Percentiles rank a stretch among this genome's conserved stretches.
phyloP scores from a whole-genome alignment of 257 asterid genomes.

The Craterostigma plantagineum region DNA sequence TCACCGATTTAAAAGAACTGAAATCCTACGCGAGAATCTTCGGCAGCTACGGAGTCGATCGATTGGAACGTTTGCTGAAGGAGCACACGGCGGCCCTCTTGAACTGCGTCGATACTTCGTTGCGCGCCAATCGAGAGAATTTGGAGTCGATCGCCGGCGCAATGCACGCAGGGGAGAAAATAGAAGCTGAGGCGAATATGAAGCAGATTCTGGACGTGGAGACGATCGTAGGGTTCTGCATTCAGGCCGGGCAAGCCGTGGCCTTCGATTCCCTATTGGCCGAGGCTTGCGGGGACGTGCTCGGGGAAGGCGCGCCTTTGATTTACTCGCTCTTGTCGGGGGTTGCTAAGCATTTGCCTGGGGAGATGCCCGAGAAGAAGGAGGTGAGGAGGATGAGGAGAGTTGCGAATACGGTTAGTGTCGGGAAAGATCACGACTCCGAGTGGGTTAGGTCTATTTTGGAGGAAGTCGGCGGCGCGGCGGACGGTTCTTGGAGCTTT shows the following conservation, averaged over 20 bases:
- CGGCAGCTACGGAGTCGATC: slow-evolving; percentile 93
- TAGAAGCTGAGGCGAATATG: slow-evolving; percentile 61
- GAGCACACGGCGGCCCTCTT: slow-evolving; percentile 94
- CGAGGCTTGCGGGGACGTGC: slow-evolving; percentile 71
- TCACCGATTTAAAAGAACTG: slow-evolving; percentile 58
- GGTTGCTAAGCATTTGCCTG: slow-evolving; percentile 63
- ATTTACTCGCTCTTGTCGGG: slow-evolving; percentile 75
- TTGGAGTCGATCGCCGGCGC: slow-evolving; percentile 87
- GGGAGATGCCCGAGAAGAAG: slow-evolving; percentile 72
- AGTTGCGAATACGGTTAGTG: slow-evolving; percentile 58
- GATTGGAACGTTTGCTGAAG: slow-evolving; percentile 74
- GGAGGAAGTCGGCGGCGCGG: slow-evolving; percentile 89
- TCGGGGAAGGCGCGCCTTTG: slow-evolving; percentile 85
- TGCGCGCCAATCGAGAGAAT: slow-evolving; percentile 84
- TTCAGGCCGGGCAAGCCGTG: slow-evolving; percentile 92
- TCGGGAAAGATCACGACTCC: slow-evolving; percentile 59
- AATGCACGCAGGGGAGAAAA: slow-evolving; percentile 77
- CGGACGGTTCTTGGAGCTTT: slow-evolving; percentile 88
- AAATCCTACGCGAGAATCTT: slow-evolving; percentile 76
- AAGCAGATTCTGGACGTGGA: slow-evolving; percentile 91
- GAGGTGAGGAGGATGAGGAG: slow-evolving; percentile 83
- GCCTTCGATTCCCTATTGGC: slow-evolving; percentile 73
- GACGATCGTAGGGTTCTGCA: slow-evolving; percentile 83
- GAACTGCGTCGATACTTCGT: slow-evolving; percentile 81
- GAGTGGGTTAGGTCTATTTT: slow-evolving; percentile 78